Base-by-base conservation (phyloP, 345 rosid species). In the Erodium maritimum region DNA sequence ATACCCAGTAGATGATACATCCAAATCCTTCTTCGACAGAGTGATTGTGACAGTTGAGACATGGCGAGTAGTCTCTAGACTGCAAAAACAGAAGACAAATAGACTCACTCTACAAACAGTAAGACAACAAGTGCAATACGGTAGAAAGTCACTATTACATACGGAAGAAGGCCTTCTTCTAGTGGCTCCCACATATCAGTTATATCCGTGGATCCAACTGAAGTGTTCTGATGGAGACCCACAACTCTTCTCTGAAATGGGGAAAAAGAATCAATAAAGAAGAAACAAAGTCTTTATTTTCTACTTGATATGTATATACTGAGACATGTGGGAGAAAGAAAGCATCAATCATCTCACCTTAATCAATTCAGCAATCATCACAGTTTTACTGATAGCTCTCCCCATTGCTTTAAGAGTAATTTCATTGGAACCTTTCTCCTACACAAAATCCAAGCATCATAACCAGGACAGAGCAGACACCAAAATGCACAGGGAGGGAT, bases 121-220 rank as follows among this genome's bases (percentile, higher is more conserved):
- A 53, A 5, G 10, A 37, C 13, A 37, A 37, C 10, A 12, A 37
- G 13, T 5, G 46, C 13, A 37, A 5, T 37, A 37, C 1, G 10
- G 46, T 5, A 37, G 13, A 11, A 37, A 37, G 46, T 37, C 46
- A 12, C 10, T 25, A 34, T 63, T 54, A 23, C 85, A 71, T 77
- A 87, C 95, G 85, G 83, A 21, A 79, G 78, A 63, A 85, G 93
- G 73, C 90, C 93, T 78, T 82, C 93, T 70, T 85, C 96, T 17
- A 75, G 69, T 29, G 96, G 96, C 72, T 85, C 96, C 96, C 93
- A 88, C 59, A 71, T 82, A 64, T 85, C 96, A 51, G 87, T 88
- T 48, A 88, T 85, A 71, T 88, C 87, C 5, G 82, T 88, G 66
- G 96, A 88, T 70, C 93, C 90, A 78, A 81, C 78, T 33, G 78